Base-by-base conservation (phyloP, 768 basidiomycete genomes). In the Termitomyces titanicus region DNA sequence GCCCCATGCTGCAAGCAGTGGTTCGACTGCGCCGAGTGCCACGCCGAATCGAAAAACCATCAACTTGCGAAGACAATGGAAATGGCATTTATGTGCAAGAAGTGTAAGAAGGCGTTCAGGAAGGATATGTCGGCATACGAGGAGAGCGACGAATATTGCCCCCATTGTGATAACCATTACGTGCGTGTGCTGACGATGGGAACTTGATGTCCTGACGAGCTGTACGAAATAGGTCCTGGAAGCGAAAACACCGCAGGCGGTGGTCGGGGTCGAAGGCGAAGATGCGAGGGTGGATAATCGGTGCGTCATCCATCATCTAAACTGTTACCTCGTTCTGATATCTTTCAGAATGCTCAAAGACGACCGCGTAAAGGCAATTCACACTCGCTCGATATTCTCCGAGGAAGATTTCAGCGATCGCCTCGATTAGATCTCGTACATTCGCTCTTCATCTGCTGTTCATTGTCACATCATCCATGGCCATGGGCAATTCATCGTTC, bases 141-240 rank as follows among this genome's bases (percentile, higher is more conserved):
- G 63, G 96, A 99, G 69, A 94, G 93, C 66, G 95, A 98, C 68
- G 97, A 99, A 71, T 98, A 87, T 68, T 98, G 97, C 68, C 97
- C 96, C 0, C 89, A 97, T 71, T 98, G 97, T 67, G 97, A 98
- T 72, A 98, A 98, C 68, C 95, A 95, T 67, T 99, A 95, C 69
- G 97, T 96, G 67, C 63, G 89, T 77, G 17, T 27, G 8, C 37
- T 11, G n/a, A 20, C 29, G 5, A 29, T 33, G 12, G 22, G 31
- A 35, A 13, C 24, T 20, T 10, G 10, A 25, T n/a, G 20, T 17
- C 12, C 48, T 52, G 13, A 24, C 15, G 11, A 40, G 18, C 5
- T 5, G 22, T 3, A 29, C 29, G 13, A 17, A 4, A 24, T 65
- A 98, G 94, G 89, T 98, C 1, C 78, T 96, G 60, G 91, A 95